A percentile compares a stretch with the other conserved stretches of the same genome.
Conservation (phyloP, 495 filamentous ascomycete genomes). For the Penicillium waksmanii region DNA sequence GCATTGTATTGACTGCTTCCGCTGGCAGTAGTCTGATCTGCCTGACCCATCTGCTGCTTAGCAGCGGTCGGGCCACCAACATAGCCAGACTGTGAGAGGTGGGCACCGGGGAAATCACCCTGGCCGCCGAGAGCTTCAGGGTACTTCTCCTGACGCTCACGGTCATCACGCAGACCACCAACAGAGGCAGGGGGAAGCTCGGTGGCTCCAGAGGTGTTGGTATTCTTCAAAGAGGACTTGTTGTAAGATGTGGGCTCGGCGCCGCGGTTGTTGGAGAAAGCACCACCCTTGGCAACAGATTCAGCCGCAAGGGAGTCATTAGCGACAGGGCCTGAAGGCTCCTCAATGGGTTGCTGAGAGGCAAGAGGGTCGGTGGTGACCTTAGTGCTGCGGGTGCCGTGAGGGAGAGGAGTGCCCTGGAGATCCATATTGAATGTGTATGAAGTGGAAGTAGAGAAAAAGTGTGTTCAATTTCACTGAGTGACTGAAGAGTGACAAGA, state of each 20-base stretch:
- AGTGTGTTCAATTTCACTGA: background rate
- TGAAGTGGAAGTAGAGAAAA: conserved; percentile 6
- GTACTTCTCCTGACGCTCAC: conserved; percentile 50
- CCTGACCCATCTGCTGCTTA: conserved; percentile 40
- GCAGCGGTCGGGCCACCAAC: conserved; percentile 45
- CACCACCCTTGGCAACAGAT: conserved; percentile 55
- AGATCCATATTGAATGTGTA: conserved; percentile 46
- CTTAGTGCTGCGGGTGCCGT: conserved; percentile 46
- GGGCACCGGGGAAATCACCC: conserved; percentile 51
- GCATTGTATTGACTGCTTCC: conserved; percentile 36
- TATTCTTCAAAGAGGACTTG: conserved; percentile 60
- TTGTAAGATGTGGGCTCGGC: conserved; percentile 52
- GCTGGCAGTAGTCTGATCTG: conserved; percentile 29
- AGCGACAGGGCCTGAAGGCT: conserved; percentile 59
- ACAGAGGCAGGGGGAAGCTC: conserved; percentile 54
- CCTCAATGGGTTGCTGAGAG: conserved; percentile 45
- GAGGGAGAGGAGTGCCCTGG: conserved; percentile 50
- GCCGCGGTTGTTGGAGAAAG: conserved; percentile 55
- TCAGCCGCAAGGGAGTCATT: conserved; percentile 70
- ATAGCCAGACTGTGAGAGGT: conserved; percentile 45
- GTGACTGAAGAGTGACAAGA: background rate
- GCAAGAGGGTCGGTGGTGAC: conserved; percentile 55
- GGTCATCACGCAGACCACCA: conserved; percentile 51
- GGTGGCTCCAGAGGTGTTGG: conserved; percentile 56
- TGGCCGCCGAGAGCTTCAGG: conserved; percentile 54